phyloP scores from a whole-genome alignment of 768 basidiomycete genomes.

The Artomyces pyxidatus region DNA sequence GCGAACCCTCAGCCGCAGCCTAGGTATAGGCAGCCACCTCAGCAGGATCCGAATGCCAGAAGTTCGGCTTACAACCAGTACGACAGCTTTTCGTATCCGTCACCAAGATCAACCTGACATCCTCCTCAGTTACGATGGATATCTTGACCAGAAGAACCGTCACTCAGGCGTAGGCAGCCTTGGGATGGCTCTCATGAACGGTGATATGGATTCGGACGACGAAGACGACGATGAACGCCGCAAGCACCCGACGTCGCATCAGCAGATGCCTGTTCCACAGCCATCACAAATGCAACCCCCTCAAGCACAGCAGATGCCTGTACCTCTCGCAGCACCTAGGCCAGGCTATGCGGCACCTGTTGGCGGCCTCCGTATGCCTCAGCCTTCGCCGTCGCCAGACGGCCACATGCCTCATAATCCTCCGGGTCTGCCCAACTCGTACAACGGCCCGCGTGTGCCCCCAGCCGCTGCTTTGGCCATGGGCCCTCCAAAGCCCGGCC shows the following conservation, averaged over 20 bases:
- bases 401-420: constrained; percentile 20
- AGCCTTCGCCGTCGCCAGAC: constrained; percentile 32
- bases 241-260: constrained; percentile 8
- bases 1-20: constrained; percentile 35
- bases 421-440: constrained; percentile 19
- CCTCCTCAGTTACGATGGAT: constrained; percentile 52
- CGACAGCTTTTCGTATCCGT: constrained; percentile 21
- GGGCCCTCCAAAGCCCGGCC: constrained; percentile 14
- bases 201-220: constrained; percentile 35
- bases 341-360: constrained; percentile 72
- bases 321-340: constrained; percentile 56
- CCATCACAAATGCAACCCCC: constrained; percentile 6
- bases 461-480: constrained; percentile 22
- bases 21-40: constrained; percentile 33
- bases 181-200: constrained; percentile 40
- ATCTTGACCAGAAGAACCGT: constrained; percentile 37
- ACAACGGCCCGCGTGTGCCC: constrained; percentile 12
- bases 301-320: constrained; percentile 11
- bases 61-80: constrained; percentile 65
- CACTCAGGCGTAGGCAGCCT: constrained; percentile 48
- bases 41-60: constrained; percentile 41
- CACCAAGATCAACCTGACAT: constrained; percentile 7
- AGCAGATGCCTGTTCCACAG: background rate
- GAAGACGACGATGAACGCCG: constrained; percentile 29
- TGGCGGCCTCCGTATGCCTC: constrained; percentile 51